These are phyloP conservation scores for Allium cepa DNA, from an alignment of 106 monocot species.

Conservation along the genomic window DNA sequence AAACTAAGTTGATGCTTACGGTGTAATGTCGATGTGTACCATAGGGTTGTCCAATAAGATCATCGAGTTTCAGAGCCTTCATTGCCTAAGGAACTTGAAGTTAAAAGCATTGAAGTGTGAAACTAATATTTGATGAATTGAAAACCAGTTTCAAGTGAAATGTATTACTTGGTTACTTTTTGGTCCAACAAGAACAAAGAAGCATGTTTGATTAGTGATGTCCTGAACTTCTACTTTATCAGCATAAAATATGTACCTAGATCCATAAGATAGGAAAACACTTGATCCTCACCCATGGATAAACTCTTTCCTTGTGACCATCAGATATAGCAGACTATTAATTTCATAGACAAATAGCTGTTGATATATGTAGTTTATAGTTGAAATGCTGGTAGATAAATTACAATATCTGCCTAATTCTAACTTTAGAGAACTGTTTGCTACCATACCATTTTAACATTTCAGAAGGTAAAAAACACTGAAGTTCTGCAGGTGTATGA, in stretches of 20 bases:
- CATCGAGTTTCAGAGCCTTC: conserved; percentile 25
- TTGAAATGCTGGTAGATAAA: too few relatives aligned
- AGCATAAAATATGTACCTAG: conserved; percentile 37
- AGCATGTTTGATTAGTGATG: conserved; percentile 25
- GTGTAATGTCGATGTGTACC: conserved; percentile 29
- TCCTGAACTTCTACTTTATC: conserved; percentile 38
- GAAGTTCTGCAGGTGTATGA: too few relatives aligned
- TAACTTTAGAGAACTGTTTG: too few relatives aligned
- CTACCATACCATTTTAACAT: too few relatives aligned
- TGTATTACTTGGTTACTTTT: conserved; percentile 30
- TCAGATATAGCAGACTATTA: too few relatives aligned
- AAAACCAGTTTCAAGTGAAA: background rate
- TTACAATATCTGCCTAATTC: too few relatives aligned
- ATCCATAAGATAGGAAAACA: conserved; percentile 1
- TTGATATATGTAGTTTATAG: too few relatives aligned
- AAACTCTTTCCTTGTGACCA: background rate
- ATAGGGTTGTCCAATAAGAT: conserved; percentile 27
- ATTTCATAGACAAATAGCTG: too few relatives aligned
- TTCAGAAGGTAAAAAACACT: too few relatives aligned
- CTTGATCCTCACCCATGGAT: background rate
- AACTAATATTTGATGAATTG: background rate
- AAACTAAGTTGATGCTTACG: conserved; percentile 8
- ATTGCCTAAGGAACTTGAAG: conserved; percentile 17
- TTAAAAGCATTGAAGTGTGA: background rate
- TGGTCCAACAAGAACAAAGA: conserved; percentile 27